Percentiles rank a stretch among this genome's conserved stretches.
phyloP scores from a whole-genome alignment of 306 rosid species.

The Luffa acutangula region DNA sequence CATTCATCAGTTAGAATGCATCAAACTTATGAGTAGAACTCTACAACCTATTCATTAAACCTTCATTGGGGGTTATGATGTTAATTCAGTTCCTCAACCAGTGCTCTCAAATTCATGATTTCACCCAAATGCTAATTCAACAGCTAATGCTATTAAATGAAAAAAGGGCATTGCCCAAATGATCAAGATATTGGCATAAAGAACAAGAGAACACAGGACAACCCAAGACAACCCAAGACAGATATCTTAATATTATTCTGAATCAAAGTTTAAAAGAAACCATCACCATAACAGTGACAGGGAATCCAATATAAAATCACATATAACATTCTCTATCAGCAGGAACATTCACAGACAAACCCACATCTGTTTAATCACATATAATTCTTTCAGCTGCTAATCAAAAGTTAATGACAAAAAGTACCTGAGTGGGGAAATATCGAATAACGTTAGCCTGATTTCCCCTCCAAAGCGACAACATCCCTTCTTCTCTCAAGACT shows the following conservation, averaged over 20 bases:
- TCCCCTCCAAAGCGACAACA: constrained; percentile 87
- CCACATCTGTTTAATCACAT: neutral
- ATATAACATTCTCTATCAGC: neutral
- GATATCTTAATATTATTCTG: neutral
- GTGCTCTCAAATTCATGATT: neutral
- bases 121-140: neutral
- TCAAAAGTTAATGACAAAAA: neutral
- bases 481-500: constrained; percentile 74
- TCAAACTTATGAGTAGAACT: neutral
- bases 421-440: constrained; percentile 92
- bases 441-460: constrained; percentile 76
- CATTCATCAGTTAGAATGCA: neutral
- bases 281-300: neutral
- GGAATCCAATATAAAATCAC: neutral
- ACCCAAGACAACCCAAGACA: neutral
- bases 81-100: neutral
- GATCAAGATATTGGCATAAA: neutral
- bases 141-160: neutral
- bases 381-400: neutral
- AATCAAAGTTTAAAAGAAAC: neutral
- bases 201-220: neutral
- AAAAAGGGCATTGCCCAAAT: neutral
- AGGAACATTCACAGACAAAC: neutral
- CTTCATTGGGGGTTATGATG: neutral
- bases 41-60: neutral